Conservation (phyloP, 2,329 filamentous ascomycete genomes). For the Colletotrichum nymphaeae region DNA sequence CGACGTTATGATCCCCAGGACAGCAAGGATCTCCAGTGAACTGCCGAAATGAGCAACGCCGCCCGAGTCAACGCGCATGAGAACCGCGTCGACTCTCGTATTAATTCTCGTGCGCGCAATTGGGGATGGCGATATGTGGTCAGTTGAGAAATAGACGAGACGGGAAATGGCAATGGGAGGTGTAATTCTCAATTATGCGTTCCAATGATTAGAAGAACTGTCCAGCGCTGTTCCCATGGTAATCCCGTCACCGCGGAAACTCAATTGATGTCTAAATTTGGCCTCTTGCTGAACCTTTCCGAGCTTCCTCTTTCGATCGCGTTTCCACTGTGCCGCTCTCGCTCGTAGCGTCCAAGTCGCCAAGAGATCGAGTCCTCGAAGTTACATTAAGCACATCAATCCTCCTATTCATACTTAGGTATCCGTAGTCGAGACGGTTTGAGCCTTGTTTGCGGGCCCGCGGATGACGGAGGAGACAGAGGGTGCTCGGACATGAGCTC, state of each 20-base stretch:
- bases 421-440: too few relatives aligned
- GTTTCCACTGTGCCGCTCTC: neutral
- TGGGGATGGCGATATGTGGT: too few relatives aligned
- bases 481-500: too few relatives aligned
- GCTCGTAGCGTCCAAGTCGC: neutral
- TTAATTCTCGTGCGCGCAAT: neutral
- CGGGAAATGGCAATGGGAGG: too few relatives aligned
- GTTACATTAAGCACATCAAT: too few relatives aligned
- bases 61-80: conserved; percentile 8
- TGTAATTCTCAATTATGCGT: too few relatives aligned
- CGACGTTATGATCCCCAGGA: neutral
- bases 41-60: conserved; percentile 22
- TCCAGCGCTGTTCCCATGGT: too few relatives aligned
- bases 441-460: too few relatives aligned
- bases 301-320: neutral
- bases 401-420: too few relatives aligned
- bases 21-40: neutral
- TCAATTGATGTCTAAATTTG: neutral
- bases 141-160: too few relatives aligned
- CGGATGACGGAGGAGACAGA: too few relatives aligned
- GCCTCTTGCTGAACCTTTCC: neutral
- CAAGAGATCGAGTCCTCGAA: neutral
- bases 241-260: neutral
- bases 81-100: conserved; percentile 2
- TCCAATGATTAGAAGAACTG: too few relatives aligned